A percentile compares a stretch with the other conserved stretches of the same genome.
These are phyloP conservation scores for Cinnamomum chago DNA, from an alignment of 164 flowering plant species.

Conservation along the genomic window DNA sequence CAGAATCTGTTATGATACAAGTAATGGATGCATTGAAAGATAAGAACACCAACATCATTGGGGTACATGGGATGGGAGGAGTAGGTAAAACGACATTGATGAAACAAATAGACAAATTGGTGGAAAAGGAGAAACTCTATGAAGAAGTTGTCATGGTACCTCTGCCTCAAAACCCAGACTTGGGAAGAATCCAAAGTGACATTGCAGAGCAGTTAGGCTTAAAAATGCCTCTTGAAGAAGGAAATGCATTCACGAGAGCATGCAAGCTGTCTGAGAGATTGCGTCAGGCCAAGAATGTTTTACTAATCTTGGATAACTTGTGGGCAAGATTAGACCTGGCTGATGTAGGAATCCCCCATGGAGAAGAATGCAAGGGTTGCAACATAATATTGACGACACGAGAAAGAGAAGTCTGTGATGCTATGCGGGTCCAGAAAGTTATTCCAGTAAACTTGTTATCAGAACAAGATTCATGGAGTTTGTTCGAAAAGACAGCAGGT, in stretches of 20 bases:
- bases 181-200: conserved; percentile 3
- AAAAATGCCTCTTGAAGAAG: background rate
- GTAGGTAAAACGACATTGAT: conserved; percentile 8
- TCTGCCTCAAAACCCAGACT: background rate
- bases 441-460: conserved; percentile 1
- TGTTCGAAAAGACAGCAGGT: conserved; percentile 17
- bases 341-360: conserved; percentile 23
- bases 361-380: background rate
- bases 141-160: conserved; percentile 7
- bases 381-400: conserved; percentile 23
- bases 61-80: conserved; percentile 8
- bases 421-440: conserved; percentile 9
- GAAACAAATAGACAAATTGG: conserved; percentile 4
- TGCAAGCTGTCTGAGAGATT: background rate
- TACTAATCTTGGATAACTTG: conserved; percentile 33
- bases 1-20: background rate
- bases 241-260: conserved; percentile 6
- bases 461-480: conserved; percentile 13
- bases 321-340: conserved; percentile 22
- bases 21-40: conserved; percentile 7
- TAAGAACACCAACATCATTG: background rate
- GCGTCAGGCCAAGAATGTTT: conserved; percentile 3
- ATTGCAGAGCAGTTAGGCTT: conserved; percentile 5
- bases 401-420: conserved; percentile 1
- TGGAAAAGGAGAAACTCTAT: background rate